Evolutionary conservation across 129 eudicot genomes (phyloP).

Genomic region (Artemisia tridentata): DNA sequence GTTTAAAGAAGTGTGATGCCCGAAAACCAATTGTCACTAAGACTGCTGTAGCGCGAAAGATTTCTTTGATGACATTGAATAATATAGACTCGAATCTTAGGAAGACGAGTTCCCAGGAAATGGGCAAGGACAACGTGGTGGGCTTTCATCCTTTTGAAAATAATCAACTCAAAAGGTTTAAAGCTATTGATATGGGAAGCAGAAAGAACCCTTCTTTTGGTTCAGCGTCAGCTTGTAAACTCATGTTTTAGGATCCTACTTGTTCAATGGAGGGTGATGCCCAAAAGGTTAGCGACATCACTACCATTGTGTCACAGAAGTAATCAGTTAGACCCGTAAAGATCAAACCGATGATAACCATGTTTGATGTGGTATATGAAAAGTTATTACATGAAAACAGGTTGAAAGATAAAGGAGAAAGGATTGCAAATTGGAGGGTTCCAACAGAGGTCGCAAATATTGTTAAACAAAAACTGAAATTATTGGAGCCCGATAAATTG

Average conservation of each 20-base stretch:
- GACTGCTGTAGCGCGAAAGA: too few species aligned
- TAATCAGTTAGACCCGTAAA: constrained; percentile 14
- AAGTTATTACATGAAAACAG: not conserved
- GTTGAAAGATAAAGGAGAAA: constrained; percentile 10
- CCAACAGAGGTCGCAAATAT: constrained; percentile 26
- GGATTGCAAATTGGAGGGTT: not conserved
- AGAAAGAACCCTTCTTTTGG: not conserved
- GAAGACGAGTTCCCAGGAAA: too few species aligned
- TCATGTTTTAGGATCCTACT: not conserved
- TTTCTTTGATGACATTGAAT: too few species aligned
- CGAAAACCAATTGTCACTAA: too few species aligned
- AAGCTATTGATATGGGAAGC: not conserved
- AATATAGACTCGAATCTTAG: too few species aligned
- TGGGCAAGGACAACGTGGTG: too few species aligned
- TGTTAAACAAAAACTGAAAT: constrained; percentile 25
- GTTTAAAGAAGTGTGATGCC: too few species aligned
- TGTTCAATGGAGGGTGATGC: constrained; percentile 5
- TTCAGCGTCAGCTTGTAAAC: constrained; percentile 22
- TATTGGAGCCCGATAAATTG: constrained; percentile 19
- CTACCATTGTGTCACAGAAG: not conserved
- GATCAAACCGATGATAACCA: constrained; percentile 35
- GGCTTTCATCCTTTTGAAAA: not conserved
- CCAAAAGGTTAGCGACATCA: constrained; percentile 18
- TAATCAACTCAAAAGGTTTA: not conserved
- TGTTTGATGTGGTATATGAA: constrained; percentile 25